Evolutionary conservation across 352 stramenopile genomes (phyloP), one percentile per base, ranked within the genome.

Genomic region (Phytophthora foliorum): DNA sequence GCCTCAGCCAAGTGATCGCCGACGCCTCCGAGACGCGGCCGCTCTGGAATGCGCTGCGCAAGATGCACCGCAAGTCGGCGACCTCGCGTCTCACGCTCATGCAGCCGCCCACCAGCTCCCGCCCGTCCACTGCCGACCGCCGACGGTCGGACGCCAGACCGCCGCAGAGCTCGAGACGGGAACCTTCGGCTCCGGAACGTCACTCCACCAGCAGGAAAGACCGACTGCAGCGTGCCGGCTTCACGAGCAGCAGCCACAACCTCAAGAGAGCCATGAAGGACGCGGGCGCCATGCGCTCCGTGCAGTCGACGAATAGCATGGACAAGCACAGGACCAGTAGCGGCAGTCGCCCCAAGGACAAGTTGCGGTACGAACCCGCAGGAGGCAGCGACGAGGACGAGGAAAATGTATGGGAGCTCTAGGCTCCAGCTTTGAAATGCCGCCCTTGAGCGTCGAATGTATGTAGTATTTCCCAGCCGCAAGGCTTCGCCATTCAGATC

Each of bases 41-140:
- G 21, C 69, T 80, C 3, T 81, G 73, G 71, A 80, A 83, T 52
- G 72, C 69, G 21, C 62, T 80, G 11, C 75, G 73, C 7, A 79
- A 83, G 27, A 83, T 81, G 75, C 68, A 83, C 45, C 69, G 51
- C 60, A 59, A 49, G 38, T 63, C 72, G 19, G 27, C 59, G 32
- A n/a, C 39, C 4, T 1, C 67, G 19, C n/a, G 54, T 32, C 24
- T 57, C 34, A 24, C 44, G 34, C 41, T 74, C 9, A 8, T 65
- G 41, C 63, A 71, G 17, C 58, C 57, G 32, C 21, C 55, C 16
- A 58, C 34, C 2, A 55, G 34, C 52, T 51, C 42, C 11, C 39
- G 50, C 7, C 27, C 42, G 7, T 49, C 58, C 7, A 24, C 22
- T 24, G 44, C 51, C 17, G 29, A 64, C 19, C 52, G 65, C 16